phyloP scores from a whole-genome alignment of 352 stramenopile genomes.

The Thalassiosira oceanica region DNA sequence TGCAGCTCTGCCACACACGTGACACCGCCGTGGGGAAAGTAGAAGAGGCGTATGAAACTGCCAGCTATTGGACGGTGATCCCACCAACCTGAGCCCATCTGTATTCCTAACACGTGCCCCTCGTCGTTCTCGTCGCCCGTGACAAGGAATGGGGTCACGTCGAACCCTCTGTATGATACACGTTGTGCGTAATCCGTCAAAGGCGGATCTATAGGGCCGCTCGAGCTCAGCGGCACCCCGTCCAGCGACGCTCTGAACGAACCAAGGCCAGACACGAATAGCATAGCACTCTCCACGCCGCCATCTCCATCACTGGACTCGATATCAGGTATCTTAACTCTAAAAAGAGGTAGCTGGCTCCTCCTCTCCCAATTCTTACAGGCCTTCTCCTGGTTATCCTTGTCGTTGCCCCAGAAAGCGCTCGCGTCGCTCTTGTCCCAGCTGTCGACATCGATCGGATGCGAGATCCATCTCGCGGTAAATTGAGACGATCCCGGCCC shows the following conservation, averaged over 20 bases:
- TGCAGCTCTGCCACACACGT: slow-evolving; percentile 43
- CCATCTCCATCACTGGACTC: slow-evolving; percentile 4
- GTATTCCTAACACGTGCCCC: slow-evolving; percentile 46
- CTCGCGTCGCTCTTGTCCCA: slow-evolving; percentile 22
- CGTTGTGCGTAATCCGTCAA: slow-evolving; percentile 51
- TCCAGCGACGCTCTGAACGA: slow-evolving; percentile 46
- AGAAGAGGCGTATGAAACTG: slow-evolving; percentile 36
- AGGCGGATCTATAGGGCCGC: slow-evolving; percentile 47
- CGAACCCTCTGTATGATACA: slow-evolving; percentile 51
- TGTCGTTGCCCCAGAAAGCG: slow-evolving; percentile 35
- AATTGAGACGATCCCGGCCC: slow-evolving; percentile 25
- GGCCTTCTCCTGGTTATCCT: slow-evolving; percentile 7
- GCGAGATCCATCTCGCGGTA: slow-evolving; percentile 39
- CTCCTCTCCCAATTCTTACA: slow-evolving; percentile 46
- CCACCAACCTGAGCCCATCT: slow-evolving; percentile 45
- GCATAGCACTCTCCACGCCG: slow-evolving; percentile 26
- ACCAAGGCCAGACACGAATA: slow-evolving; percentile 43
- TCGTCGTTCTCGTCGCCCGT: neutral
- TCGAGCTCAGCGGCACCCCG: slow-evolving; percentile 30
- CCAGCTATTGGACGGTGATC: slow-evolving; percentile 48
- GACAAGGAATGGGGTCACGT: slow-evolving; percentile 45
- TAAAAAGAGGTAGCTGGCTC: slow-evolving; percentile 39
- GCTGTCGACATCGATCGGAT: slow-evolving; percentile 31
- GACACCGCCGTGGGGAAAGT: slow-evolving; percentile 33
- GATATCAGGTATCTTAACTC: slow-evolving; percentile 11